A percentile compares a stretch with the other conserved stretches of the same genome.
These are phyloP conservation scores for Ceratocystis huliohia DNA, from an alignment of 2,329 filamentous ascomycete species.

Conservation along the genomic window DNA sequence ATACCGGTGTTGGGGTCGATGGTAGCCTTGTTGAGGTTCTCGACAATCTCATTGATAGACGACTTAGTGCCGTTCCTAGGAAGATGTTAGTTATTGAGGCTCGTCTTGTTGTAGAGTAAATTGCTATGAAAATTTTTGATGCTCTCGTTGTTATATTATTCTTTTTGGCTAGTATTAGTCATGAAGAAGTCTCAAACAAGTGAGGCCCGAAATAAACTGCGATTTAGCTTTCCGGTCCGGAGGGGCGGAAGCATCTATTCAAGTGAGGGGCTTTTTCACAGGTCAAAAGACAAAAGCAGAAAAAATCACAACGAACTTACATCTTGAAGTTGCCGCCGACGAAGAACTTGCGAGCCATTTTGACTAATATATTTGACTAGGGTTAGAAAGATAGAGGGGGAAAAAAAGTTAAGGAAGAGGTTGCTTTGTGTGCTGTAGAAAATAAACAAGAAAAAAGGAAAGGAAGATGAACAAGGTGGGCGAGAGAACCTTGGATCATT, in stretches of 20 bases:
- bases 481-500: not conserved
- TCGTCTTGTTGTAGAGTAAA: not conserved
- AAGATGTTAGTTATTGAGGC: not conserved
- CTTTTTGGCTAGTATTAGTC: not conserved
- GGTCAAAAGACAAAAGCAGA: slow-evolving; percentile 15
- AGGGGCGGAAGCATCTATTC: not conserved
- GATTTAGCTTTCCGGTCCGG: slow-evolving; percentile 21
- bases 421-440: not conserved
- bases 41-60: slow-evolving; percentile 81
- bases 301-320: slow-evolving; percentile 39
- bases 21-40: slow-evolving; percentile 73
- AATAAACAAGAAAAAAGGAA: slow-evolving; percentile 8
- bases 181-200: not conserved
- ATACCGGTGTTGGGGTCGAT: slow-evolving; percentile 44
- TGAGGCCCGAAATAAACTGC: slow-evolving; percentile 12
- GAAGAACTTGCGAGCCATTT: slow-evolving; percentile 91
- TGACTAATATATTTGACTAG: slow-evolving; percentile 33
- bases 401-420: not conserved
- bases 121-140: not conserved
- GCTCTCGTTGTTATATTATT: not conserved
- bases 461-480: not conserved
- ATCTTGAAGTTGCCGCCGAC: slow-evolving; percentile 99
- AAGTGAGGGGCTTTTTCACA: slow-evolving; percentile 12
- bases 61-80: slow-evolving; percentile 82
- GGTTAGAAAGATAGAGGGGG: slow-evolving; percentile 1